A percentile compares a stretch with the other conserved stretches of the same genome.
Conservation (phyloP, 257 asterid genomes). For the Petrea volubilis region DNA sequence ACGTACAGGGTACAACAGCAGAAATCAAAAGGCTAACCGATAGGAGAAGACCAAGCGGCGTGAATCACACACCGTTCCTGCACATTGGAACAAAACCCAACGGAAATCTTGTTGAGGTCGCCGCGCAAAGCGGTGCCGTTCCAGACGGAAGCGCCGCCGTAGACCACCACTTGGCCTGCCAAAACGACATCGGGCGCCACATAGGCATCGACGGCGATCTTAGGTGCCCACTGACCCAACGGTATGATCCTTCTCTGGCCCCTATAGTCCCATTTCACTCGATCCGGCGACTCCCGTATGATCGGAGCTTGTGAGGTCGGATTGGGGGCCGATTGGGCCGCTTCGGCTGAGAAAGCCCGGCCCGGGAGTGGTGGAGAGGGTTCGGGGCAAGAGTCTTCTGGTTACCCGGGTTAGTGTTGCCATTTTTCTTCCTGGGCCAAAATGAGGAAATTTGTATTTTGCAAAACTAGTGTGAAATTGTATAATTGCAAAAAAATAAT, state of each 20-base stretch:
- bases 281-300: conserved; percentile 61
- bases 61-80: conserved; percentile 85
- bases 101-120: conserved; percentile 79
- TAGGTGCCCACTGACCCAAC: conserved; percentile 88
- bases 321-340: conserved; percentile 28
- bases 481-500: too few species aligned
- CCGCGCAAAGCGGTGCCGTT: conserved; percentile 80
- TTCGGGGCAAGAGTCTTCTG: conserved; percentile 53
- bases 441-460: too few species aligned
- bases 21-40: conserved; percentile 43
- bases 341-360: conserved; percentile 54
- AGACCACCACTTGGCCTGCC: conserved; percentile 92
- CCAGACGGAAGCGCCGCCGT: conserved; percentile 92
- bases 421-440: conserved; percentile 37
- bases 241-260: conserved; percentile 85
- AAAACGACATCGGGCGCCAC: conserved; percentile 93
- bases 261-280: conserved; percentile 89
- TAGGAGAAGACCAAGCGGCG: conserved; percentile 94
- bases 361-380: conserved; percentile 32
- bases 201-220: conserved; percentile 86
- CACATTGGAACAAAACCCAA: conserved; percentile 84
- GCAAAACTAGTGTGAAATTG: too few species aligned
- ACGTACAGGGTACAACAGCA: background rate
- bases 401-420: conserved; percentile 66
- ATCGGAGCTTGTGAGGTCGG: conserved; percentile 32